Percentiles rank a stretch among this genome's conserved stretches.
Evolutionary conservation across 768 basidiomycete species (phyloP).

Genomic region (Lyophyllum semitale): DNA sequence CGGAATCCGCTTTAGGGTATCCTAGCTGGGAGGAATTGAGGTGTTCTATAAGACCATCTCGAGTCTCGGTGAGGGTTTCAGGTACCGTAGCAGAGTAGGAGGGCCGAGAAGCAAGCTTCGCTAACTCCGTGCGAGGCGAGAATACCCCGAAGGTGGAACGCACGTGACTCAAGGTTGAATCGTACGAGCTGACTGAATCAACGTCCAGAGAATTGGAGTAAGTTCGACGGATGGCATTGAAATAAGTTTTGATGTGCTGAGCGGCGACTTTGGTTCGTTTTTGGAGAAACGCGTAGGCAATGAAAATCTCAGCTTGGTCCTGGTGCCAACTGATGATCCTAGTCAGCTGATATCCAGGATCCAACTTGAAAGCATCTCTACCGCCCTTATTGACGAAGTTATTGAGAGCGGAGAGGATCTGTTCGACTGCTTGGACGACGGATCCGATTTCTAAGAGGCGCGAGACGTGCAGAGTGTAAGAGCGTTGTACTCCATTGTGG

Average conservation of each 20-base stretch:
- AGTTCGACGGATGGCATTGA: not conserved
- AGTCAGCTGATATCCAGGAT: not conserved
- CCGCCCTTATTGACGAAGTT: not conserved
- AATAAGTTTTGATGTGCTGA: not conserved
- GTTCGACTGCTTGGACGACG: no score
- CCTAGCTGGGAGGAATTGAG: no score
- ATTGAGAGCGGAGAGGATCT: not conserved
- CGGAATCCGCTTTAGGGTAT: no score
- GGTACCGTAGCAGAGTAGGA: no score
- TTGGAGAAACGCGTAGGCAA: not conserved
- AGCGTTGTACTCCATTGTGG: not conserved
- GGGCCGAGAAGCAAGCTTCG: not conserved
- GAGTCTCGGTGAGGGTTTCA: no score
- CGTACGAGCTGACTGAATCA: constrained; percentile 6
- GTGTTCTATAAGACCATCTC: no score
- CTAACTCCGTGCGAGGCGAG: not conserved
- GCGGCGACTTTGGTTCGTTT: not conserved
- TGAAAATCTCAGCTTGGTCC: not conserved
- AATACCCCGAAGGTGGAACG: not conserved
- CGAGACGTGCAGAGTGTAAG: not conserved
- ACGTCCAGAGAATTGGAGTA: no score
- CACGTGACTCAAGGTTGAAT: constrained; percentile 5
- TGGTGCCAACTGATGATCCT: not conserved
- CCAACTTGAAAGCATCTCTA: not conserved
- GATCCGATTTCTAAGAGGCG: not conserved